Evolutionary conservation across 2,329 filamentous ascomycete genomes (phyloP), one percentile per base, ranked within the genome.

Genomic region (Eutypella sp.): DNA sequence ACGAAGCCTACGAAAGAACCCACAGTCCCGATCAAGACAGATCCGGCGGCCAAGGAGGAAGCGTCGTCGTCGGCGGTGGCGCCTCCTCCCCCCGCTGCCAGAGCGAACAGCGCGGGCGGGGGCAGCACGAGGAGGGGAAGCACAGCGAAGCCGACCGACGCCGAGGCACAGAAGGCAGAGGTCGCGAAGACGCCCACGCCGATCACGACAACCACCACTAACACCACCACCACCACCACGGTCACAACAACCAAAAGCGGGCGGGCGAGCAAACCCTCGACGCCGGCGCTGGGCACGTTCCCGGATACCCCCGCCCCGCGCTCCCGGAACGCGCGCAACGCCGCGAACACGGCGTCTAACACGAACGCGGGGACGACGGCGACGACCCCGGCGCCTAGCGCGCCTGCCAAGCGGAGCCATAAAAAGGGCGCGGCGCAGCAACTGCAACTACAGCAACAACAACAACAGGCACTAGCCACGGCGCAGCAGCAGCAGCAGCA

Each of bases 251-350:
- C 81, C 1, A 85, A 85, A 66, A 84, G 79, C 50, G 81, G 81
- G 3, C 72, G 81, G 46, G 78, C 81, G 10, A 84, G 81, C 61
- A 85, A 85, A 60, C 81, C 81, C 2, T 84, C 81, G 4, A 85
- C 82, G 2, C 82, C 81, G 13, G 78, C 80, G 3, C 57, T 83
- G 41, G 72, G 75, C 5, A 77, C 72, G 3, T 82, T 84, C 53
- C 75, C 79, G 29, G 81, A 85, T 42, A 69, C n/a, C n/a, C n/a
- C 74, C 2, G 62, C 72, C 2, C 53, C 55, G 9, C 69, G 79
- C 45, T 73, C 79, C 15, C 67, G 81, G 43, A 72, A 78, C 2
- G 74, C 79, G 2, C 71, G 80, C 22, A 75, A 70, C 46, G 45
- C 56, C 23, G 52, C 58, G 20, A 44, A 62, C 55, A 38, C 48